phyloP scores from a whole-genome alignment of 768 basidiomycete species.

The Mycena crocata region DNA sequence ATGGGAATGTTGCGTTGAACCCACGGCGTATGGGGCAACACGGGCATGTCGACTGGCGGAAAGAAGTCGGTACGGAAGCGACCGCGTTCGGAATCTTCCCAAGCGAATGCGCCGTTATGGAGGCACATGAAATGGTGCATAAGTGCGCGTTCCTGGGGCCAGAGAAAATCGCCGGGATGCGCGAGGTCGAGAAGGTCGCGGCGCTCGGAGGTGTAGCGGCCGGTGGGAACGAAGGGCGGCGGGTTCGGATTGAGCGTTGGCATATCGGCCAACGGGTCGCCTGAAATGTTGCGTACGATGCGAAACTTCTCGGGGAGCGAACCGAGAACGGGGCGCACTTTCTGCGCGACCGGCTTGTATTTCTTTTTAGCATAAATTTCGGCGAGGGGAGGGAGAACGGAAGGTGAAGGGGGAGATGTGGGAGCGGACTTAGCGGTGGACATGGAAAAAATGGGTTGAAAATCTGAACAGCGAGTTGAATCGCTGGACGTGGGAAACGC shows the following conservation, averaged over 20 bases:
- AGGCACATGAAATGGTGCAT: constrained; percentile 25
- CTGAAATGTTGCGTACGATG: constrained; percentile 27
- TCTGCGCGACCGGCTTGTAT: constrained; percentile 38
- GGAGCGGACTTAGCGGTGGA: not conserved
- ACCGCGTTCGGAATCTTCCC: constrained; percentile 34
- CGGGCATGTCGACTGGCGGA: constrained; percentile 34
- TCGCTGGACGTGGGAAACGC: constrained; percentile 6
- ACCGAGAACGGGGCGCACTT: constrained; percentile 33
- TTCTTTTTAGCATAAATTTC: constrained; percentile 30
- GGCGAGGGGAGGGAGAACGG: constrained; percentile 1
- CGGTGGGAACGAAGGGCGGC: constrained; percentile 15
- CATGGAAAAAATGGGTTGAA: not conserved
- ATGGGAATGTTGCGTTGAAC: constrained; percentile 34
- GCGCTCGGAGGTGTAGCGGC: constrained; percentile 27
- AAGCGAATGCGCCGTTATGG: constrained; percentile 33
- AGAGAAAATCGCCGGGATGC: constrained; percentile 31
- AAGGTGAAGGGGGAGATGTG: not conserved
- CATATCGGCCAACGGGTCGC: constrained; percentile 30
- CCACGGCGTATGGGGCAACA: constrained; percentile 39
- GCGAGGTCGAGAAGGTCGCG: constrained; percentile 9
- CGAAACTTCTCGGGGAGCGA: constrained; percentile 34
- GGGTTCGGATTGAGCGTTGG: constrained; percentile 25
- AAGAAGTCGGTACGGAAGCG: constrained; percentile 38
- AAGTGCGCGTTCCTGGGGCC: constrained; percentile 27
- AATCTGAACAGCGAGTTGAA: constrained; percentile 17